Percentiles rank a stretch among this genome's conserved stretches.
Conservation (phyloP, 768 basidiomycete genomes). For the Boletellus emodensis region DNA sequence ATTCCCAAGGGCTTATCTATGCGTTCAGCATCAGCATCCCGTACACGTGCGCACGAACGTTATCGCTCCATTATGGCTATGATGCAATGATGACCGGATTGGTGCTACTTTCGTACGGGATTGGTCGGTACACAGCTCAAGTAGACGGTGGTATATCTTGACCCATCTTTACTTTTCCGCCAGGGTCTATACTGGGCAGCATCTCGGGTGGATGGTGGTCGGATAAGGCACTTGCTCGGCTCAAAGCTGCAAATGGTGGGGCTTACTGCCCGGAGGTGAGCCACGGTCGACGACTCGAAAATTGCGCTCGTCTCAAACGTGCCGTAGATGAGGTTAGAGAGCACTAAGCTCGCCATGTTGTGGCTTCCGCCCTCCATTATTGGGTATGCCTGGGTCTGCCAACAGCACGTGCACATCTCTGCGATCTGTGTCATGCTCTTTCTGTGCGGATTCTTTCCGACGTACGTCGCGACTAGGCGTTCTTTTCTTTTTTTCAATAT, state of each 20-base stretch:
- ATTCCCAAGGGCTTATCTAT: slow-evolving; percentile 55
- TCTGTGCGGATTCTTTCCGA: slow-evolving; percentile 64
- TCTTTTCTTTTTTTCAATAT: no score
- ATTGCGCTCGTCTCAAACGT: no score
- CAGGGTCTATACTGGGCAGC: slow-evolving; percentile 42
- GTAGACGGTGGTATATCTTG: neutral
- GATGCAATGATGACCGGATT: slow-evolving; percentile 71
- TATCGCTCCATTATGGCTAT: slow-evolving; percentile 62
- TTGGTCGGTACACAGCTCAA: slow-evolving; percentile 37
- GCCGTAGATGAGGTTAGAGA: slow-evolving; percentile 68
- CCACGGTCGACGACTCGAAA: neutral
- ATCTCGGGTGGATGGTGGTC: slow-evolving; percentile 57
- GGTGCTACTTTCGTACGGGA: slow-evolving; percentile 70
- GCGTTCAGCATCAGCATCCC: slow-evolving; percentile 65
- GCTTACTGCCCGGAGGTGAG: slow-evolving; percentile 58
- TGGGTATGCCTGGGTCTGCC: slow-evolving; percentile 74
- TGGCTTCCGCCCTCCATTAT: slow-evolving; percentile 53
- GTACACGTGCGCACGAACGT: slow-evolving; percentile 73
- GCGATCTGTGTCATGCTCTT: slow-evolving; percentile 74
- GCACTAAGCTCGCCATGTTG: slow-evolving; percentile 54
- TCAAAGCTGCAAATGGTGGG: slow-evolving; percentile 39
- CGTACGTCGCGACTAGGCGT: slow-evolving; percentile 37
- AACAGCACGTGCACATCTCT: slow-evolving; percentile 59
- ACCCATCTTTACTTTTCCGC: slow-evolving; percentile 26
- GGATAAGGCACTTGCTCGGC: slow-evolving; percentile 42